Evolutionary conservation across 345 rosid genomes (phyloP), one percentile per base, ranked within the genome.

Genomic region (Citrus hindsii): DNA sequence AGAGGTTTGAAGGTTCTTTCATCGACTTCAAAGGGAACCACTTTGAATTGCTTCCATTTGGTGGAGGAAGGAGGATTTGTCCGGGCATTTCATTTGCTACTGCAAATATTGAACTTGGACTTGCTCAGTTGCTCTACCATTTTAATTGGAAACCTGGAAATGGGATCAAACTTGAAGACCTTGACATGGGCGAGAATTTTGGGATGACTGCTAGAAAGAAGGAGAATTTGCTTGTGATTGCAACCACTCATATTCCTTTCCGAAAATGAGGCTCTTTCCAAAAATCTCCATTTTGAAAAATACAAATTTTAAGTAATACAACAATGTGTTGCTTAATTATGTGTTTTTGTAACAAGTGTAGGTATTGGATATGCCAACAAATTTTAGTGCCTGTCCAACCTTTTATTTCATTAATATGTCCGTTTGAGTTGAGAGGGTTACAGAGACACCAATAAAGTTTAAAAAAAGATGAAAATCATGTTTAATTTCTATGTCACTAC

Each of bases 41-140:
- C 35, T 81, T 76, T 22, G 83, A 81, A 61, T 71, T 62, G 66
- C 38, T 71, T 19, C 73, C 83, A 19, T 76, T 81, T 19, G 80
- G 83, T 8, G 77, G 61, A 3, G 80, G 77, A 22, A 66, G 77
- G 74, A 76, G 83, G 69, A 66, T 69, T 14, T 80, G 73, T 70
- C 76, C 76, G 1, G 76, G 76, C 13, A 71, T 76, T 24, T 76
- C 76, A 24, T 81, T 71, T 40, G 80, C 73, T 7, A 56, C 22
- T 28, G 59, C 77, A 13, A 66, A 28, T n/a, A 81, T 81, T 7
- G 63, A 70, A 65, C 74, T 69, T 64, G 68, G 48, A 16, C 69
- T 81, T 48, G 80, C 77, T 46, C 76, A 71, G 6, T 12, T 76
- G 67, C 10, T 76, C 0, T 81, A 81, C 22, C 66, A 81, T 14